Conservation (phyloP, 306 rosid genomes). For the Comarum palustre region DNA sequence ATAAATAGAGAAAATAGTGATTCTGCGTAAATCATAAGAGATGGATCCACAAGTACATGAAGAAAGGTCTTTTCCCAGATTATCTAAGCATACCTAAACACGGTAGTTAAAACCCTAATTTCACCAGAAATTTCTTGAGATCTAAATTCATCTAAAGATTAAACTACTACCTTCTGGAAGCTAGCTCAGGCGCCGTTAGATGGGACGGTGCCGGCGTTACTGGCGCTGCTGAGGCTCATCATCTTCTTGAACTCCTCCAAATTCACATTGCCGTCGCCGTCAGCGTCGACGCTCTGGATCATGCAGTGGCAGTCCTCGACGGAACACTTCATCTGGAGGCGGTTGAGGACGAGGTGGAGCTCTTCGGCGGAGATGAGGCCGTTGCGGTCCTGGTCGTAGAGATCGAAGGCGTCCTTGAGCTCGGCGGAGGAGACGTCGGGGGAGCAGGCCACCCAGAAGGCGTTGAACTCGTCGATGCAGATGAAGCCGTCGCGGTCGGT, state of each 20-base stretch:
- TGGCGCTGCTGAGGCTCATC: constrained; percentile 45
- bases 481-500: constrained; percentile 72
- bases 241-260: constrained; percentile 76
- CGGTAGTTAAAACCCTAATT: neutral
- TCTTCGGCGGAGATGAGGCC: constrained; percentile 75
- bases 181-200: neutral
- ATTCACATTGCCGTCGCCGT: constrained; percentile 79
- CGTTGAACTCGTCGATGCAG: constrained; percentile 61
- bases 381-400: constrained; percentile 77
- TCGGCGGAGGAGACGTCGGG: constrained; percentile 47
- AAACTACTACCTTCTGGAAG: neutral
- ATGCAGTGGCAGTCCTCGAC: constrained; percentile 60
- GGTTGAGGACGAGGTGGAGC: constrained; percentile 63
- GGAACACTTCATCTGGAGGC: constrained; percentile 60
- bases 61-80: neutral
- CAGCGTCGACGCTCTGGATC: constrained; percentile 77
- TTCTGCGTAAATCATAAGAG: neutral
- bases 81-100: neutral
- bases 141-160: neutral
- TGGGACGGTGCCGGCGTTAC: neutral
- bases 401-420: constrained; percentile 75
- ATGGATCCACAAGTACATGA: neutral
- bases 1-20: neutral
- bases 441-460: constrained; percentile 53
- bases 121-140: neutral